Percentiles rank a stretch among this genome's conserved stretches.
Evolutionary conservation across 2,329 filamentous ascomycete species (phyloP).

Genomic region (Emergomyces orientalis): DNA sequence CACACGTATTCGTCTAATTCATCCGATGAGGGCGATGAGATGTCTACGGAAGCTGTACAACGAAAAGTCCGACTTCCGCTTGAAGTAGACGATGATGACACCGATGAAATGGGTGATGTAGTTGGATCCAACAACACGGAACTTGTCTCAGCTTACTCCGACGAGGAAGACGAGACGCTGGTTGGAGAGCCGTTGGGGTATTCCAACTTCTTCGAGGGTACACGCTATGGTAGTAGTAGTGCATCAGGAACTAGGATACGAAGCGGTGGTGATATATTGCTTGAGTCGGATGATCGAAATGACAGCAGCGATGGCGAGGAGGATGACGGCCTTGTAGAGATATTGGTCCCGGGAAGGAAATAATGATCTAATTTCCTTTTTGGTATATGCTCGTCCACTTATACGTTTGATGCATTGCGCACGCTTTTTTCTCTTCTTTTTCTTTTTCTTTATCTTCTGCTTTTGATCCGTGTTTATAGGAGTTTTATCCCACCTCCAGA

Average conservation of each 20-base stretch:
- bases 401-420: neutral
- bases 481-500: neutral
- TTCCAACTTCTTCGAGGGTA: constrained; percentile 51
- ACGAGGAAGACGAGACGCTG: constrained; percentile 44
- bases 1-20: constrained; percentile 34
- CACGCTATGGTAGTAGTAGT: constrained; percentile 5
- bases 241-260: constrained; percentile 13
- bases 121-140: constrained; percentile 31
- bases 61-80: constrained; percentile 45
- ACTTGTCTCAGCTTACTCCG: constrained; percentile 39
- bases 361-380: neutral
- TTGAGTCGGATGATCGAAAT: constrained; percentile 28
- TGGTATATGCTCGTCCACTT: neutral
- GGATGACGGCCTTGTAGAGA: constrained; percentile 39
- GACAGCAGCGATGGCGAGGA: constrained; percentile 36
- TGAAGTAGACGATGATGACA: constrained; percentile 48
- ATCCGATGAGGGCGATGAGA: constrained; percentile 28
- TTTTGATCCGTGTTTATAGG: neutral
- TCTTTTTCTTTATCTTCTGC: neutral
- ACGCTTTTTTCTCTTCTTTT: neutral
- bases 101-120: constrained; percentile 42
- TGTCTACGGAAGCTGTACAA: constrained; percentile 27
- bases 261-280: constrained; percentile 17
- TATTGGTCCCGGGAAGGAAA: constrained; percentile 35
- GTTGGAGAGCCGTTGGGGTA: constrained; percentile 60